Percentiles rank a stretch among this genome's conserved stretches.
Conservation (phyloP, 306 rosid species). For the Vachellia pachyceras region DNA sequence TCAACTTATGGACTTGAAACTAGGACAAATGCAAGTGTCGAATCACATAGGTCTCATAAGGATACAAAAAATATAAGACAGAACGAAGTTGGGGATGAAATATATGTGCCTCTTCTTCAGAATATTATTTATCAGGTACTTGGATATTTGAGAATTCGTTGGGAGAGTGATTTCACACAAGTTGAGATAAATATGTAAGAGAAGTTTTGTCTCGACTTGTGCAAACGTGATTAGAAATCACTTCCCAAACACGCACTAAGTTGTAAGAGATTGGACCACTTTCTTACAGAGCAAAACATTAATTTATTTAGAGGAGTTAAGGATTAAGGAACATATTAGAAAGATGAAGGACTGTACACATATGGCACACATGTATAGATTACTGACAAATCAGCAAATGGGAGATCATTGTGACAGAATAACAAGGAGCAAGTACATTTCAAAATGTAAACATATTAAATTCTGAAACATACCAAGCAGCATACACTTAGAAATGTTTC, state of each 20-base stretch:
- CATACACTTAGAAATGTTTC: constrained; percentile 96
- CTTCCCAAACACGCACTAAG: no score
- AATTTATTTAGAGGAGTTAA: no score
- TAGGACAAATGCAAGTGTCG: constrained; percentile 10
- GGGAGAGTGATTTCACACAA: no score
- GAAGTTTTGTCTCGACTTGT: no score
- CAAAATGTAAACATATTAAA: constrained; percentile 20
- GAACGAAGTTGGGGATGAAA: background rate
- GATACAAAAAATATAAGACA: no score
- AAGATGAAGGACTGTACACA: no score
- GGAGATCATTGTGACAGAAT: constrained; percentile 20
- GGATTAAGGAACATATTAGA: no score
- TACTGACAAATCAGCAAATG: background rate
- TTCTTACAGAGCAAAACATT: no score
- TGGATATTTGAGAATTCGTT: no score
- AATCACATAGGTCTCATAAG: background rate
- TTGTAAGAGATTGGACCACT: background rate
- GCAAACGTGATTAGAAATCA: no score
- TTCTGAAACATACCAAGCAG: constrained; percentile 77
- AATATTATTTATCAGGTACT: background rate
- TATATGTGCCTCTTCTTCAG: constrained; percentile 4
- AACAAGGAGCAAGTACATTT: constrained; percentile 19
- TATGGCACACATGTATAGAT: background rate
- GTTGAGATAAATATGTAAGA: no score
- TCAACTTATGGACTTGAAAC: background rate